Evolutionary conservation across 768 basidiomycete genomes (phyloP), one percentile per base, ranked within the genome.

Genomic region (Phlebiopsis gigantea): DNA sequence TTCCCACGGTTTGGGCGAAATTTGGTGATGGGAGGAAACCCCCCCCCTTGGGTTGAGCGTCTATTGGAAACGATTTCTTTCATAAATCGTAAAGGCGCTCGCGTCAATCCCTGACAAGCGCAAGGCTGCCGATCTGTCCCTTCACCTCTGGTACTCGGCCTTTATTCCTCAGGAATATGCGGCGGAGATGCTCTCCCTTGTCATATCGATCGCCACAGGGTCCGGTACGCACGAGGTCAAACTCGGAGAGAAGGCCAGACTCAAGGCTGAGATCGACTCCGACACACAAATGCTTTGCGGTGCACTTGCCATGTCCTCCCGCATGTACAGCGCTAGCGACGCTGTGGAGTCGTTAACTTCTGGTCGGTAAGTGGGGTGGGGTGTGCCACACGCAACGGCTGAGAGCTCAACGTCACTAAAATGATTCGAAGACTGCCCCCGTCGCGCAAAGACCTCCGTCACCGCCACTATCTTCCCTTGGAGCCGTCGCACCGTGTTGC

Each of bases 91-190:
- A n/a, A 59, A 74, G 25, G 71, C 78, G 42, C 45, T 46, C 19
- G 45, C 19, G 6, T 10, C 9, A 5, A 25, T 46, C 6, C 6
- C 45, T 77, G 34, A 67, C 79, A n/a, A 72, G 72, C 52, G 5
- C 5, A 22, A 69, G n/a, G 74, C 74, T 1, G 78, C 72, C 9
- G 79, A 79, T 41, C 62, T 71, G 3, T 78, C 77, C 5, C 67
- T 79, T 19, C 78, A 80, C 56, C 73, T 76, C 51, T 79, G 77
- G 76, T 78, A 77, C 51, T 80, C 79, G 2, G 68, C 68, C 6
- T 75, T 74, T 53, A 51, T 79, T 43, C 76, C 77, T 8, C 53
- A 55, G 41, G 65, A 68, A 46, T 72, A 77, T 28, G 8, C 7
- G 3, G 24, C 24, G 17, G 53, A 44, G 43, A 4, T 55, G 21